A percentile compares a stretch with the other conserved stretches of the same genome.
Evolutionary conservation across 257 asterid genomes (phyloP).

Genomic region (Plantago major): DNA sequence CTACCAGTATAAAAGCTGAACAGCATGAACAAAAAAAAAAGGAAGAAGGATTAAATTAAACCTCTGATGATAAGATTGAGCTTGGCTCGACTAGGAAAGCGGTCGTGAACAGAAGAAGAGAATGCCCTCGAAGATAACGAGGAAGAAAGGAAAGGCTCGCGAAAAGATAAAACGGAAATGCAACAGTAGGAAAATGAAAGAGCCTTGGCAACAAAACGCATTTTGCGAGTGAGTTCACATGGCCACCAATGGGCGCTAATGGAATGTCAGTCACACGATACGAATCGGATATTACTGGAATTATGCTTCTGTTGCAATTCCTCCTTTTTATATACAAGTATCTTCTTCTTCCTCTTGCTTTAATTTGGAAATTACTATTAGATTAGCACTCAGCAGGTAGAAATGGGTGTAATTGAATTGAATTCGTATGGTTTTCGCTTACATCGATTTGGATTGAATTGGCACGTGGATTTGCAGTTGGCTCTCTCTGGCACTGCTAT

Average conservation of each 20-base stretch:
- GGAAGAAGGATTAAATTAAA: background rate
- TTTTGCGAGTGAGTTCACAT: background rate
- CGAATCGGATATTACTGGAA: background rate
- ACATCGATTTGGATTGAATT: too few species aligned
- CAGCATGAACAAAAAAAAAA: background rate
- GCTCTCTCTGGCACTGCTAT: too few species aligned
- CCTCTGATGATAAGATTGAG: background rate
- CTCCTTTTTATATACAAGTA: too few species aligned
- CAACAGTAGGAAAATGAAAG: background rate
- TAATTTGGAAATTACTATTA: too few species aligned
- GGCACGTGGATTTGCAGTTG: too few species aligned
- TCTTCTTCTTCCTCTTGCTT: too few species aligned
- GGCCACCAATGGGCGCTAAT: background rate
- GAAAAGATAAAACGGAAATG: background rate
- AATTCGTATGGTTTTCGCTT: too few species aligned
- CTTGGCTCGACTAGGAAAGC: conserved; percentile 2
- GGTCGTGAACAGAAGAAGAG: background rate
- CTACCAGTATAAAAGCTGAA: too few species aligned
- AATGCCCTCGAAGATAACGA: background rate
- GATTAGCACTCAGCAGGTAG: too few species aligned
- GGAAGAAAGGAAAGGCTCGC: background rate
- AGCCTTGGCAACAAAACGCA: background rate
- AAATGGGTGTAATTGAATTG: too few species aligned
- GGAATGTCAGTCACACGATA: background rate
- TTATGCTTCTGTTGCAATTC: background rate